Evolutionary conservation across 257 asterid species (phyloP), one percentile per base, ranked within the genome.

Genomic region (Solanum chilense): DNA sequence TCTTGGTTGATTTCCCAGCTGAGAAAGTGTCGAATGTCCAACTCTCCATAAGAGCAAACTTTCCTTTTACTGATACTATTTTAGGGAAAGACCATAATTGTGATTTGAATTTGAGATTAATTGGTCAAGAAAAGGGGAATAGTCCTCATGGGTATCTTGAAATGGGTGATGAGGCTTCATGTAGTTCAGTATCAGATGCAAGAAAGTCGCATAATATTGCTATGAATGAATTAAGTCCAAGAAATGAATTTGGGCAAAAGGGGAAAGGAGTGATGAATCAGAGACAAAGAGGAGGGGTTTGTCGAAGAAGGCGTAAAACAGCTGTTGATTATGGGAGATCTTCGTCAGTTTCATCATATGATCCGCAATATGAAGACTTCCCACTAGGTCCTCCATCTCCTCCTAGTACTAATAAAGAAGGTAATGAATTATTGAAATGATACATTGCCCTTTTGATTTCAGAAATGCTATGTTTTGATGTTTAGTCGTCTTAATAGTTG

Each of bases 1-100:
- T 97, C 3, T 91, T 97, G 78, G 62, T 91, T 87, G 98, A 94
- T 88, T 88, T 89, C 83, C 98, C 99, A 27, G 49, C 93, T 86
- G 92, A 93, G 86, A 93, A 88, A 86, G 90, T 94, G 68, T 86
- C 97, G 4, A 92, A 91, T 88, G 96, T 95, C 85, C 94, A 94
- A 5, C 86, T 90, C 49, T 89, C 94, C 86, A 92, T 92, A 75
- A 91, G 88, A 92, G 90, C 91, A 58, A 93, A 88, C 62, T 93
- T 90, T 89, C 98, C 99, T 66, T 97, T 93, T 85, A 66, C 86
- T 86, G 91, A 89, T 86, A 89, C 90, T 12, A n/a, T 66, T 5
- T 88, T 88, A 89, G 90, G 85, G 4, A 89, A 41, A 31, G 86
- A 81, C 44, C 86, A 70, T 18, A 89, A 82, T 87, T 27, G 29